These are phyloP conservation scores for Xylaria multiplex DNA, from an alignment of 2,329 filamentous ascomycete genomes.

Conservation along the genomic window DNA sequence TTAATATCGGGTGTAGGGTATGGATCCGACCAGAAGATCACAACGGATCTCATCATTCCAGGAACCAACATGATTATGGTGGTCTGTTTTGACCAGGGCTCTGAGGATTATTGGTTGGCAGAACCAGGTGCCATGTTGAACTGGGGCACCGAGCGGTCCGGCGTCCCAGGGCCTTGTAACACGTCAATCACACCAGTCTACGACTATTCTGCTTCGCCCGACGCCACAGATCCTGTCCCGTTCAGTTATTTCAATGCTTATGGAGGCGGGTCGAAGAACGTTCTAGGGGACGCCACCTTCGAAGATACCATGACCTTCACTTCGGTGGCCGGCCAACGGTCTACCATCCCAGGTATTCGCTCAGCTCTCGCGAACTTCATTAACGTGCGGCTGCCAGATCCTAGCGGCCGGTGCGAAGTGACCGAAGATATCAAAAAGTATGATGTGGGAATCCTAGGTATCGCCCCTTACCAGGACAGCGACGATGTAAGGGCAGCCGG, in stretches of 20 bases:
- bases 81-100: conserved; percentile 43
- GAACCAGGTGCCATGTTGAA: conserved; percentile 30
- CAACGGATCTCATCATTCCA: conserved; percentile 40
- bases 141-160: conserved; percentile 25
- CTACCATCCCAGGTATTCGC: conserved; percentile 40
- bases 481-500: conserved; percentile 9
- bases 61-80: conserved; percentile 39
- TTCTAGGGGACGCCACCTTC: conserved; percentile 30
- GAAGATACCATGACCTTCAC: conserved; percentile 44
- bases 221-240: conserved; percentile 16
- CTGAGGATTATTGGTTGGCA: conserved; percentile 42
- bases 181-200: conserved; percentile 23
- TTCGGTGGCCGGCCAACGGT: conserved; percentile 33
- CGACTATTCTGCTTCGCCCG: conserved; percentile 22
- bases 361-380: conserved; percentile 45
- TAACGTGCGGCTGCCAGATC: conserved; percentile 35
- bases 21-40: conserved; percentile 36
- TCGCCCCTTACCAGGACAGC: conserved; percentile 42
- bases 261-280: conserved; percentile 37
- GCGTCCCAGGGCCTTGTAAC: conserved; percentile 28
- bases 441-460: conserved; percentile 48
- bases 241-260: conserved; percentile 33
- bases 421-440: conserved; percentile 34
- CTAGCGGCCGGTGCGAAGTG: conserved; percentile 36
- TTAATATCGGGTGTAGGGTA: conserved; percentile 16